These are phyloP conservation scores for Annulohypoxylon bovei DNA, from an alignment of 495 filamentous ascomycete species.

Conservation along the genomic window DNA sequence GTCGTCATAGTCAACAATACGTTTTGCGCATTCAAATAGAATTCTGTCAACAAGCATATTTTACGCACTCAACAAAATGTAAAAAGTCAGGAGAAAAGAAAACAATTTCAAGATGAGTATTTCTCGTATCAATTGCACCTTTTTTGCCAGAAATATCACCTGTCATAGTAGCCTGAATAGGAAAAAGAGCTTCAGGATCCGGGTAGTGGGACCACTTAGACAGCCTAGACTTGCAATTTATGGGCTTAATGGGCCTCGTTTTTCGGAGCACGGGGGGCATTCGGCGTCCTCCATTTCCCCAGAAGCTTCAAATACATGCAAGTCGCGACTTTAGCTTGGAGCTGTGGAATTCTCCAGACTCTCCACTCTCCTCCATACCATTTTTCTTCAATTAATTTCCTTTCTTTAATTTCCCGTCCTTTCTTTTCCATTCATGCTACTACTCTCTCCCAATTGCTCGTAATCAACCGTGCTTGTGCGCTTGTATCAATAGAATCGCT, in stretches of 20 bases:
- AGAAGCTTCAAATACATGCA: constrained; percentile 30
- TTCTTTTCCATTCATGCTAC: constrained; percentile 2
- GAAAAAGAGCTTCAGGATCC: constrained; percentile 16
- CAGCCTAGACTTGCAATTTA: constrained; percentile 22
- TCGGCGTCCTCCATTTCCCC: constrained; percentile 43
- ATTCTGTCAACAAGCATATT: neutral
- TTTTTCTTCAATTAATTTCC: constrained; percentile 10
- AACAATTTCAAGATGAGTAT: neutral
- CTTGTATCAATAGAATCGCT: constrained; percentile 17
- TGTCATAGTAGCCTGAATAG: constrained; percentile 23
- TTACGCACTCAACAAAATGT: neutral
- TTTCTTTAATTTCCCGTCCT: constrained; percentile 5
- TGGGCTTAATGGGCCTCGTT: constrained; percentile 9
- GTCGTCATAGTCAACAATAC: constrained; percentile 28
- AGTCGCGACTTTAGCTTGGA: constrained; percentile 16
- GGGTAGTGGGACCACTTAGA: constrained; percentile 30
- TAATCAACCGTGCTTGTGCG: neutral
- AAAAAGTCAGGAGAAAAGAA: neutral
- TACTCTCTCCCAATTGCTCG: neutral
- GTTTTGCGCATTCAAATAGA: neutral
- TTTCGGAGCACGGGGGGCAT: constrained; percentile 23
- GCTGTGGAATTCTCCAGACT: constrained; percentile 22
- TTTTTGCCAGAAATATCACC: neutral
- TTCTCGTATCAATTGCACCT: neutral
- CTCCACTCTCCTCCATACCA: constrained; percentile 20